Base-by-base conservation (phyloP, 2,329 filamentous ascomycete genomes). In the Penicillium olsonii region DNA sequence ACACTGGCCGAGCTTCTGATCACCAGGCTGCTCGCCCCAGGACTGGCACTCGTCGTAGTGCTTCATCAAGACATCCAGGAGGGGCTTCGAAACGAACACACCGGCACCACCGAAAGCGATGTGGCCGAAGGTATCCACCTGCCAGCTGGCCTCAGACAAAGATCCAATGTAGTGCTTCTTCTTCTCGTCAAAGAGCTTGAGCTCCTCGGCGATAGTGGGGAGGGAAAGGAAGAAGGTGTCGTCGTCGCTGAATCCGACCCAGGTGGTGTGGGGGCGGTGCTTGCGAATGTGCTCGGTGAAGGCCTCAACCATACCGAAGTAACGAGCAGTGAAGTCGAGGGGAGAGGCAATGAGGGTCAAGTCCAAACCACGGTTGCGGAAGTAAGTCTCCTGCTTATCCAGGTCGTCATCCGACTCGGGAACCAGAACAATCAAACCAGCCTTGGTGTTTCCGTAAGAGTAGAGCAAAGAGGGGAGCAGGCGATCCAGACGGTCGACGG, bases 71-170 rank as follows among this genome's bases (percentile, higher is more conserved):
- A 66, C 62, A 38, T 72, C 68, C 14, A 75, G 60, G 24, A 75
- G 57, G 8, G 71, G 69, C 48, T 63, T 67, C 10, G 72, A 75
- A 14, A 75, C 65, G 38, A 75, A 74, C 18, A 74, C 70, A 58
- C 72, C 72, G n/a, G 68, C 72, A 52, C 72, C 72, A 47, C 72
- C 72, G 54, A 75, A 75, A 33, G 68, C 72, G 49, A 74, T 72
- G 55, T 71, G 66, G 22, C 72, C 72, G 53, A 73, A 75, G 31
- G 67, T 72, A 42, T 72, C 68, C 34, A 74, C 69, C 50, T 75
- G 71, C 69, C 69, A 71, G 62, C 65, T 70, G 42, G 71, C 70
- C 55, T 75, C 72, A 2, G 72, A 75, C 22, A 73, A 56, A 41
- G 70, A 64, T 47, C 72, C 72, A 59, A 75, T 73, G 54, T 74